phyloP scores from a whole-genome alignment of 2,329 filamentous ascomycete genomes.

The Alternaria hordeiaustralica region DNA sequence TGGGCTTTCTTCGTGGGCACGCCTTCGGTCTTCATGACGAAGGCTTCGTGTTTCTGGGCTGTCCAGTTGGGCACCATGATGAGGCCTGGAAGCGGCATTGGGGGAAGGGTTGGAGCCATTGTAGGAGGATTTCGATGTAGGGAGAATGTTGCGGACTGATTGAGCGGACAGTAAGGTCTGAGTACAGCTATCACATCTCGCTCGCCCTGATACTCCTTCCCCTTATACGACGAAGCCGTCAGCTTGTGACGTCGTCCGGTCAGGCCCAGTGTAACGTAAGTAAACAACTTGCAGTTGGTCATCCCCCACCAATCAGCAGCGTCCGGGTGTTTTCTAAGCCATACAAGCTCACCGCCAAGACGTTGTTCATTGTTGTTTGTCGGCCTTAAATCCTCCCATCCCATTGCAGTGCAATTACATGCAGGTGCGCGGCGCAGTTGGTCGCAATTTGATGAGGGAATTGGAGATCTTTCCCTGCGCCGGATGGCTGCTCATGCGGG shows the following conservation, averaged over 20 bases:
- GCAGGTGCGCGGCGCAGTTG: background rate
- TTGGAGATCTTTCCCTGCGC: background rate
- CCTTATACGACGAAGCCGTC: background rate
- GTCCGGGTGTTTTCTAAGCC: background rate
- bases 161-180: background rate
- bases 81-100: constrained; percentile 24
- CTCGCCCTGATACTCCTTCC: background rate
- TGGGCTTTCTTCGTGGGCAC: constrained; percentile 3
- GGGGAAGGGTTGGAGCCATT: constrained; percentile 11
- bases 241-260: background rate
- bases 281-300: background rate
- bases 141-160: background rate
- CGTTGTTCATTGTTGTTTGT: background rate
- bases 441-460: background rate
- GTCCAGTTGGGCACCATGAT: constrained; percentile 20
- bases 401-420: background rate
- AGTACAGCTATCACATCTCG: background rate
- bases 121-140: background rate
- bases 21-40: constrained; percentile 22
- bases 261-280: background rate
- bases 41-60: constrained; percentile 16
- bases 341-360: background rate
- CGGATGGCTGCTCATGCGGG: background rate
- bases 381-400: background rate
- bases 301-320: background rate